Evolutionary conservation across 2,329 filamentous ascomycete genomes (phyloP), one percentile per base, ranked within the genome.

Genomic region (Raffaelea deltoideospora): DNA sequence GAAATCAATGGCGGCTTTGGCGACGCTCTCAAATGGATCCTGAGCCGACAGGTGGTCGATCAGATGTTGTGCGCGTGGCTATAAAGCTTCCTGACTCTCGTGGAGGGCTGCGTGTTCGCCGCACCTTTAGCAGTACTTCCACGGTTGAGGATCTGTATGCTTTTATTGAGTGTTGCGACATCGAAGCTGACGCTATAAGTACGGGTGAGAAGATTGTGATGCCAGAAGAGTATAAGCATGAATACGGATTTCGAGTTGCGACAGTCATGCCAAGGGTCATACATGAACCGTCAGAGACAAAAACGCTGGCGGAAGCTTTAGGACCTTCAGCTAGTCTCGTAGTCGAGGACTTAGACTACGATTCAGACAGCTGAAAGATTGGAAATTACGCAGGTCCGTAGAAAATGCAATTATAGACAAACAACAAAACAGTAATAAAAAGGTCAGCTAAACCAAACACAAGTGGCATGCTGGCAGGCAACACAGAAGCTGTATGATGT

Each of bases 131-230:
- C 0, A 63, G 68, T 1, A 64, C 73, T n/a, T 73, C 81, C 0
- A 66, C 70, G 3, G 63, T 96, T 27, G 88, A 96, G 53, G 86
- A 95, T 50, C 60, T 98, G 6, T 96, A 96, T 55, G 90, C 88
- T 0, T 95, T 93, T 58, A 86, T 96, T 3, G 90, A 98, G 52
- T 96, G 88, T 58, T 79, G 86, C 53, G 76, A 84, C 36, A 47
- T 79, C 6, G 48, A 27, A 18, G 21, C 3, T 3, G 36, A 18
- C 7, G 24, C 22, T 7, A 53, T 60, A 23, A 56, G 53, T 15
- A 53, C 5, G 10, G 14, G 13, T 2, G 23, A 23, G 14, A 46
- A 43, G 13, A 41, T 36, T 13, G 50, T 41, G 23, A 61, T 67
- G 24, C 84, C 85, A 0, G 61, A 67, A 18, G 72, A 61, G 11